Evolutionary conservation across 768 basidiomycete species (phyloP).

Genomic region (Rhizopogon vinicolor): DNA sequence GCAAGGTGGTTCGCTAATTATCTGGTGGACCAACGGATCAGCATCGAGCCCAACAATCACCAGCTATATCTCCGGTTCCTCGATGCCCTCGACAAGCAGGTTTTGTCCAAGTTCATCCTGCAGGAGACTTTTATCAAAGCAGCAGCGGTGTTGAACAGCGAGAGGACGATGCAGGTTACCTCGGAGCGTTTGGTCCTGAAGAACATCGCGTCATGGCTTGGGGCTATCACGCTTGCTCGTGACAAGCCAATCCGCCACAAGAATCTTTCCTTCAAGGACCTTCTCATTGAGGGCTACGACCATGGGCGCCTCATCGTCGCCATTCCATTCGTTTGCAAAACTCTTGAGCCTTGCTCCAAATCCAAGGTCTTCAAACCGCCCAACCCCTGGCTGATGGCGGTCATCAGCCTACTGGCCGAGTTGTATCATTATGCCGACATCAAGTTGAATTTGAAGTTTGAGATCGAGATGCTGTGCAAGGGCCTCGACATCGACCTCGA

Average conservation of each 20-base stretch:
- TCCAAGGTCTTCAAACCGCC: slow-evolving; percentile 94
- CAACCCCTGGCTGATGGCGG: slow-evolving; percentile 98
- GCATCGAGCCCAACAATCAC: slow-evolving; percentile 96
- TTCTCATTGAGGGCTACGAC: slow-evolving; percentile 95
- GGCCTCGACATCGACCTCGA: slow-evolving; percentile 84
- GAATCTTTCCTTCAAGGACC: slow-evolving; percentile 94
- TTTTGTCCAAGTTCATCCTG: slow-evolving; percentile 72
- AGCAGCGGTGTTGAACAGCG: slow-evolving; percentile 81
- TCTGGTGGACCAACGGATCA: slow-evolving; percentile 92
- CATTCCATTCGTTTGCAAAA: slow-evolving; percentile 98
- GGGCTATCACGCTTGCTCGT: slow-evolving; percentile 87
- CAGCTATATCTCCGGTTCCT: slow-evolving; percentile 91
- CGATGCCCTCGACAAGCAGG: slow-evolving; percentile 69
- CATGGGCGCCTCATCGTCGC: slow-evolving; percentile 87
- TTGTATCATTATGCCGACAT: slow-evolving; percentile 97
- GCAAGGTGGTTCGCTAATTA: slow-evolving; percentile 98
- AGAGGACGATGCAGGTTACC: slow-evolving; percentile 80
- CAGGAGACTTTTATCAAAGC: slow-evolving; percentile 94
- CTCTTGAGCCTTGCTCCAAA: slow-evolving; percentile 83
- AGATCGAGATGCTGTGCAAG: slow-evolving; percentile 96
- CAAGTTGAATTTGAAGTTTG: slow-evolving; percentile 95
- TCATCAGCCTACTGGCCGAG: slow-evolving; percentile 86
- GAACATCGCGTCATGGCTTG: slow-evolving; percentile 94
- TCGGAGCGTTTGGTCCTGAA: slow-evolving; percentile 86
- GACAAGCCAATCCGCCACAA: slow-evolving; percentile 91